A percentile compares a stretch with the other conserved stretches of the same genome.
phyloP scores from a whole-genome alignment of 768 basidiomycete genomes.

The Boletus coccyginus region DNA sequence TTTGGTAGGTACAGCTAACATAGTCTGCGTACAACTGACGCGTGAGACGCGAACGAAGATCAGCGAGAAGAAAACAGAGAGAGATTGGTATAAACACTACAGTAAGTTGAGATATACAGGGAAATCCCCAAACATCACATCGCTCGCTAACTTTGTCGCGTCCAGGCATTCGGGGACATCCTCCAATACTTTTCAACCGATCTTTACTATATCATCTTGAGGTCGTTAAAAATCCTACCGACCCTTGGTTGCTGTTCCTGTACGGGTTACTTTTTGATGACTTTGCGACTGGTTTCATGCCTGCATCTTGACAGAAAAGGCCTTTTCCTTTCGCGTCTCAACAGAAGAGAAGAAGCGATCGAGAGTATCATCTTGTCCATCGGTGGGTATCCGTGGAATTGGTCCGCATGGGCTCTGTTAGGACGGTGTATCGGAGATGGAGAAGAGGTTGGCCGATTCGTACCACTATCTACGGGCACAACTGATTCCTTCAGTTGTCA shows the following conservation, averaged over 20 bases:
- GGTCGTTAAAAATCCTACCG: constrained; percentile 52
- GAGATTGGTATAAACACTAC: constrained; percentile 83
- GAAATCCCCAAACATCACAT: background rate
- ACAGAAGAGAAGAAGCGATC: constrained; percentile 81
- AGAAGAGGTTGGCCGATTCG: constrained; percentile 63
- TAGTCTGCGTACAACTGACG: constrained; percentile 4
- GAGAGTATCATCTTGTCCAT: constrained; percentile 78
- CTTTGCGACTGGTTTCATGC: background rate
- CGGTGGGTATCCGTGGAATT: constrained; percentile 84
- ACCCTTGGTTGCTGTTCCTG: constrained; percentile 87
- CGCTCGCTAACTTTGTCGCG: background rate
- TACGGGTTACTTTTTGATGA: constrained; percentile 26
- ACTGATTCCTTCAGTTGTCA: constrained; percentile 36
- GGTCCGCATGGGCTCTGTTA: constrained; percentile 90
- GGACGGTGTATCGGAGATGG: constrained; percentile 74
- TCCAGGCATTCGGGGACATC: constrained; percentile 68
- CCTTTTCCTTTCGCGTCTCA: constrained; percentile 75
- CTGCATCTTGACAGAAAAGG: constrained; percentile 58
- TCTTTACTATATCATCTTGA: constrained; percentile 57
- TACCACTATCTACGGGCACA: background rate
- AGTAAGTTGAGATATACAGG: constrained; percentile 42
- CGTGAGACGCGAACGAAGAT: constrained; percentile 45
- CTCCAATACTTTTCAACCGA: constrained; percentile 61
- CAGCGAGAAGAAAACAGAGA: constrained; percentile 76
- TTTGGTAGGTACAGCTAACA: constrained; percentile 56